Conservation (phyloP, 495 filamentous ascomycete species). For the Talaromyces wortmannii region DNA sequence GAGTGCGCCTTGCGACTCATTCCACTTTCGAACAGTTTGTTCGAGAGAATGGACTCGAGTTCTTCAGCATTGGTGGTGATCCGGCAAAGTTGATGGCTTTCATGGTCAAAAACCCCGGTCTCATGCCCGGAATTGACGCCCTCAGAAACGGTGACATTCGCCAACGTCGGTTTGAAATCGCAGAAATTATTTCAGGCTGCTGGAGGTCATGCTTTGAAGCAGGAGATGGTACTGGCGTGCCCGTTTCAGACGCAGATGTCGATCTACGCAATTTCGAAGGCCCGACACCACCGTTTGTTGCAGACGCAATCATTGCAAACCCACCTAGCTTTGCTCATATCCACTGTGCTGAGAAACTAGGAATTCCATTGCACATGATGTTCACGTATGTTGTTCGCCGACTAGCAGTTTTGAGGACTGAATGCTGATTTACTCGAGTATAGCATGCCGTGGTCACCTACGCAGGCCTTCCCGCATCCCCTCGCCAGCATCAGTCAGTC, state of each 20-base stretch:
- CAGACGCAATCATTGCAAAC: slow-evolving; percentile 79
- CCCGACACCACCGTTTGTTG: slow-evolving; percentile 58
- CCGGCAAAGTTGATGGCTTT: slow-evolving; percentile 77
- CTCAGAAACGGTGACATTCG: slow-evolving; percentile 63
- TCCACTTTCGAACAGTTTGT: slow-evolving; percentile 63
- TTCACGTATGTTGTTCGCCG: slow-evolving; percentile 52
- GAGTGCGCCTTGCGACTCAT: slow-evolving; percentile 74
- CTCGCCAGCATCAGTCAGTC: slow-evolving; percentile 46
- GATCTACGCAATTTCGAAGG: slow-evolving; percentile 23
- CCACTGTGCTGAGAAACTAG: slow-evolving; percentile 74
- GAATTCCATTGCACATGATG: slow-evolving; percentile 74
- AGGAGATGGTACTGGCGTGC: slow-evolving; percentile 49
- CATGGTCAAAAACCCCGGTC: slow-evolving; percentile 79
- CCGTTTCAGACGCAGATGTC: slow-evolving; percentile 30
- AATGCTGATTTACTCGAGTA: not conserved
- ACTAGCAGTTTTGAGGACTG: not conserved
- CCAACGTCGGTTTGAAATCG: slow-evolving; percentile 59
- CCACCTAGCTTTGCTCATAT: slow-evolving; percentile 77
- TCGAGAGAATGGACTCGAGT: slow-evolving; percentile 64
- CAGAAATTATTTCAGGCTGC: slow-evolving; percentile 66
- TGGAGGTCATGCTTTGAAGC: slow-evolving; percentile 70
- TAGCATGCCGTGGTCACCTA: slow-evolving; percentile 56
- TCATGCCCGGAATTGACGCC: slow-evolving; percentile 64
- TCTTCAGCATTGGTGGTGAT: slow-evolving; percentile 75
- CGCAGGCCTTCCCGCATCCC: slow-evolving; percentile 48